Evolutionary conservation across 129 eudicot species (phyloP), one percentile per base, ranked within the genome.

Genomic region (Solidago caesia): DNA sequence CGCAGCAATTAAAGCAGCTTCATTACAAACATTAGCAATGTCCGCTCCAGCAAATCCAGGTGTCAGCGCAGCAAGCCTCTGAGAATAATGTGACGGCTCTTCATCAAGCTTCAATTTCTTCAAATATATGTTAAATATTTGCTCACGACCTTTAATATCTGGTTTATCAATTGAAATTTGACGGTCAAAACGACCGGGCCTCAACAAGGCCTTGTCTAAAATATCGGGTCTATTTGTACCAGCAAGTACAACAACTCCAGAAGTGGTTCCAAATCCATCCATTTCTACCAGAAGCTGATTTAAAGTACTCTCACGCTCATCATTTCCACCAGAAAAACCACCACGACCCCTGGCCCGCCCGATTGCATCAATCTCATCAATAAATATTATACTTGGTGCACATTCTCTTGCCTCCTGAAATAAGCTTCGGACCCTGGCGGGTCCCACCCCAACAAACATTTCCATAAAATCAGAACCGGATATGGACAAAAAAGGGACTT

Each of bases 31-130:
- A 88, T 91, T 91, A 16, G 96, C 96, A 58, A 91, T 91, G 59
- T 91, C 97, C 1, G 97, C 97, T 65, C 97, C 97, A 53, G 92
- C 88, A 81, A 91, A 88, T 60, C 97, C 97, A 71, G 97, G 97
- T 59, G 96, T 88, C 70, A 91, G 82, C 62, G 87, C 97, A 59
- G 97, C 90, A 63, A 91, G 89, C 78, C 92, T 83, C 75, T 88
- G 85, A 4, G 97, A 91, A 70, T 82, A 91, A 63, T 39, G 86
- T 45, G 89, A 81, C 4, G 96, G 87, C 53, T 88, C 85, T 27
- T 83, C 72, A 69, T 88, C 92, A 55, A 91, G 96, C 75, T 89
- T 91, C 72, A 91, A 55, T 73, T 87, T 91, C 9, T 73, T 77
- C 80, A 91, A 49, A 77, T 91, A 91, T 58, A 91, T 91, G 12